A percentile compares a stretch with the other conserved stretches of the same genome.
Conservation (phyloP, 805 yeast genomes). For the Pichia occidentalis region DNA sequence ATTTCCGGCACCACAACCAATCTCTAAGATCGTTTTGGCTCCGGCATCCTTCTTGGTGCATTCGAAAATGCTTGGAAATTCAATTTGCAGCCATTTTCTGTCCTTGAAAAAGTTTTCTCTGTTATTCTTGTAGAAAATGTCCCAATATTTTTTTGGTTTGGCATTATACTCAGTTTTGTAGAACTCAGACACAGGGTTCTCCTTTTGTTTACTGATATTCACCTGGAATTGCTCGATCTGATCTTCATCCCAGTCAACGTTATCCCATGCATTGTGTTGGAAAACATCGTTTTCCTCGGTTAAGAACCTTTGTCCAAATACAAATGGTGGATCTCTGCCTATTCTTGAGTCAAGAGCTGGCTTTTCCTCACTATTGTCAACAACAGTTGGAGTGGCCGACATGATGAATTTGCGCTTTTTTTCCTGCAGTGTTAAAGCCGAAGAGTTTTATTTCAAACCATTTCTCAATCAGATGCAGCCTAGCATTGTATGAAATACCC, state of each 20-base stretch:
- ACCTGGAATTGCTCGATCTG: constrained; percentile 61
- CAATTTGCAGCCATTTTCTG: constrained; percentile 92
- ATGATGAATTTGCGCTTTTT: too few relatives aligned
- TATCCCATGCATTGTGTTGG: constrained; percentile 94
- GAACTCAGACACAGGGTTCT: constrained; percentile 79
- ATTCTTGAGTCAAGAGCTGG: constrained; percentile 51
- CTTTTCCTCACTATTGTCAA: too few relatives aligned
- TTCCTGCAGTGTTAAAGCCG: too few relatives aligned
- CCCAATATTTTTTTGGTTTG: constrained; percentile 94
- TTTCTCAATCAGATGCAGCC: too few relatives aligned
- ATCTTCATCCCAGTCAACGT: constrained; percentile 95
- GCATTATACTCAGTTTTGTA: constrained; percentile 73
- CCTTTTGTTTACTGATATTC: constrained; percentile 54
- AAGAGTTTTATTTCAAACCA: too few relatives aligned
- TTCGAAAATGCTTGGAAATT: constrained; percentile 79
- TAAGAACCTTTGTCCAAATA: constrained; percentile 81
- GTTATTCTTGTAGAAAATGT: constrained; percentile 84
- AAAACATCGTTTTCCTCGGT: constrained; percentile 75
- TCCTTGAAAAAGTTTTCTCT: constrained; percentile 93
- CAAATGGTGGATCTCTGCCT: constrained; percentile 85
- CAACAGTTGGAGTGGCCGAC: too few relatives aligned
- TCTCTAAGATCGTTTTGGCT: constrained; percentile 72
- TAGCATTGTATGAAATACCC: too few relatives aligned
- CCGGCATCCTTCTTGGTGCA: constrained; percentile 69
- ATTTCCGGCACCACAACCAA: constrained; percentile 98